Evolutionary conservation across 2,329 filamentous ascomycete genomes (phyloP).

Genomic region (Talaromyces marneffei): DNA sequence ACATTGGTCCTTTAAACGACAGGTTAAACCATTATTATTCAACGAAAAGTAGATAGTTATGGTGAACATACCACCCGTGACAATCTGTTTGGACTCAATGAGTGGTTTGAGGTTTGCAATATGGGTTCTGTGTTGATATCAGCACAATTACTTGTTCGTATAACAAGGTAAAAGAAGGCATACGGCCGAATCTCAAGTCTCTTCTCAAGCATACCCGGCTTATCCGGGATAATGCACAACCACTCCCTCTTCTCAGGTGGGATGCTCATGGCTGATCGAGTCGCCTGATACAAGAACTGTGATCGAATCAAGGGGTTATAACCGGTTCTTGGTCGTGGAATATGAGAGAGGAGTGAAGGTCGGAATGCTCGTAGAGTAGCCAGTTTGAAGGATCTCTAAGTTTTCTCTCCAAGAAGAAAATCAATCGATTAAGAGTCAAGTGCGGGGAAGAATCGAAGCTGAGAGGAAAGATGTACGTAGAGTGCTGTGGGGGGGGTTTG

Average conservation of each 20-base stretch:
- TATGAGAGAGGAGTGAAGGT: not conserved
- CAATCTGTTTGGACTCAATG: slow-evolving; percentile 52
- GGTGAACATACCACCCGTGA: slow-evolving; percentile 56
- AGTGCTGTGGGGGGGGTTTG: not conserved
- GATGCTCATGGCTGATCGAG: slow-evolving; percentile 2
- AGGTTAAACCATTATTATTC: too few species aligned
- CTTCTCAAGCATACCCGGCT: slow-evolving; percentile 55
- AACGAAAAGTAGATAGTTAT: too few species aligned
- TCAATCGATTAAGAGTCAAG: not conserved
- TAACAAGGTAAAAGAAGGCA: slow-evolving; percentile 10
- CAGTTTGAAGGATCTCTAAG: not conserved
- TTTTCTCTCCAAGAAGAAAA: not conserved
- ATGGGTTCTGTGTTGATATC: slow-evolving; percentile 40
- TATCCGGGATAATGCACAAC: slow-evolving; percentile 64
- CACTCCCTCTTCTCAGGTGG: slow-evolving; percentile 52
- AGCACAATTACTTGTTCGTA: not conserved
- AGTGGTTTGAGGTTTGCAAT: slow-evolving; percentile 51
- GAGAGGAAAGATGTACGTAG: not conserved
- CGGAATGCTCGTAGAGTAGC: slow-evolving; percentile 8
- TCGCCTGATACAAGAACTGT: not conserved
- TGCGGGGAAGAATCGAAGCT: not conserved
- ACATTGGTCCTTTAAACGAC: slow-evolving; percentile 58
- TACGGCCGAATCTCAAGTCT: slow-evolving; percentile 47
- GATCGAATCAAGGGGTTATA: not conserved
- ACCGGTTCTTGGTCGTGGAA: not conserved